These are phyloP conservation scores for Alternaria sp. DNA, from an alignment of 2,329 filamentous ascomycete genomes.

Conservation along the genomic window DNA sequence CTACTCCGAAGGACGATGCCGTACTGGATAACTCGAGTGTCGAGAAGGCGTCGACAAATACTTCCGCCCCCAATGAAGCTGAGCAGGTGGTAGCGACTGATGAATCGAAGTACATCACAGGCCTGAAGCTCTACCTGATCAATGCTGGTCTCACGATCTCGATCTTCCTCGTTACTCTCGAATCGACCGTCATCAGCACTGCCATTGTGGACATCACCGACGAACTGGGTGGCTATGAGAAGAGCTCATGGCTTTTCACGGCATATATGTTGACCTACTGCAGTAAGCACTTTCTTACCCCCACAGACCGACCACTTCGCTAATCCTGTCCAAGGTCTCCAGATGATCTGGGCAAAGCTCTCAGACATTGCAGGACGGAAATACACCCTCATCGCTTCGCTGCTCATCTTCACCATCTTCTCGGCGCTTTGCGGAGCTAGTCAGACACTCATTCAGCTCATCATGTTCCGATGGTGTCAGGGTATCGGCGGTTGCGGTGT, in stretches of 20 bases:
- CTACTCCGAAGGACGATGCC: not conserved
- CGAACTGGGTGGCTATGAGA: slow-evolving; percentile 39
- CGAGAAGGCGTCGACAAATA: not conserved
- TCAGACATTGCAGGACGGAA: slow-evolving; percentile 17
- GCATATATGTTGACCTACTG: slow-evolving; percentile 46
- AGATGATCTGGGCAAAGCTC: slow-evolving; percentile 6
- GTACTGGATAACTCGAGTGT: not conserved
- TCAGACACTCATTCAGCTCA: slow-evolving; percentile 39
- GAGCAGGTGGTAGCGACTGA: not conserved
- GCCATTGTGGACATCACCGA: slow-evolving; percentile 44
- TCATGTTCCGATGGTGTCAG: slow-evolving; percentile 43
- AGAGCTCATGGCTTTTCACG: slow-evolving; percentile 45
- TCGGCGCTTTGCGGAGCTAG: slow-evolving; percentile 41
- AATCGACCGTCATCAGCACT: slow-evolving; percentile 46
- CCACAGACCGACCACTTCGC: not conserved
- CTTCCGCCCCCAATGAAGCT: not conserved
- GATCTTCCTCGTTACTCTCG: slow-evolving; percentile 28
- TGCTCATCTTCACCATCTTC: slow-evolving; percentile 36
- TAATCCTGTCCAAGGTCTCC: not conserved
- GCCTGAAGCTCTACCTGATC: slow-evolving; percentile 3
- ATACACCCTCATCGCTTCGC: not conserved
- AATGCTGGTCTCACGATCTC: not conserved
- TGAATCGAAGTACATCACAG: slow-evolving; percentile 2
- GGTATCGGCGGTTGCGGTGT: slow-evolving; percentile 43
- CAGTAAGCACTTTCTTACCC: slow-evolving; percentile 20